Percentiles rank a stretch among this genome's conserved stretches.
Evolutionary conservation across 768 basidiomycete species (phyloP).

Genomic region (Podaxis mareebaensis): DNA sequence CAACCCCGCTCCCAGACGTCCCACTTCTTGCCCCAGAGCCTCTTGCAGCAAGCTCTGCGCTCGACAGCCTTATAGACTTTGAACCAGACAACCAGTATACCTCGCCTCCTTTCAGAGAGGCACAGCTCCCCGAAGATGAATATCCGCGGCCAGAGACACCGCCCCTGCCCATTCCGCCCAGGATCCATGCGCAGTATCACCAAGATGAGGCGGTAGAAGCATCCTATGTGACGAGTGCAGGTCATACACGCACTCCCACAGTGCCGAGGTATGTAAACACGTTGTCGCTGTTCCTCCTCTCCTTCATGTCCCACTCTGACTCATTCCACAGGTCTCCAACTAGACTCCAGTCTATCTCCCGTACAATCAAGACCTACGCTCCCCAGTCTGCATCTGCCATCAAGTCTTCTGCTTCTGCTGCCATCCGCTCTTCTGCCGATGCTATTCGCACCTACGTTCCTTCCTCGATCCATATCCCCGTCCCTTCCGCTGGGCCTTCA

Average conservation of each 20-base stretch:
- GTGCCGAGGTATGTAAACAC: slow-evolving; percentile 23
- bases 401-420: slow-evolving; percentile 4
- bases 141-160: slow-evolving; percentile 16
- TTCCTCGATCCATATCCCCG: slow-evolving; percentile 37
- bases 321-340: slow-evolving; percentile 11
- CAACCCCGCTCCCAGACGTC: slow-evolving; percentile 28
- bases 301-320: slow-evolving; percentile 2
- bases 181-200: slow-evolving; percentile 4
- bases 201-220: slow-evolving; percentile 8
- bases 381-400: slow-evolving; percentile 3
- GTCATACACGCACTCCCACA: slow-evolving; percentile 22
- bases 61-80: slow-evolving; percentile 24
- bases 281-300: slow-evolving; percentile 11
- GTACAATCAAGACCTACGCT: slow-evolving; percentile 8
- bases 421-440: slow-evolving; percentile 12
- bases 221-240: background rate
- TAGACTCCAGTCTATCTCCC: slow-evolving; percentile 11
- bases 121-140: slow-evolving; percentile 19
- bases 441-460: slow-evolving; percentile 53
- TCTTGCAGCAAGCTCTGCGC: slow-evolving; percentile 11
- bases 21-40: background rate
- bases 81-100: slow-evolving; percentile 19
- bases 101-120: slow-evolving; percentile 32
- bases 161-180: slow-evolving; percentile 27
- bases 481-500: slow-evolving; percentile 43